Percentiles rank a stretch among this genome's conserved stretches.
Evolutionary conservation across 2,329 filamentous ascomycete species (phyloP).

Genomic region (Sphaceloma murrayae): DNA sequence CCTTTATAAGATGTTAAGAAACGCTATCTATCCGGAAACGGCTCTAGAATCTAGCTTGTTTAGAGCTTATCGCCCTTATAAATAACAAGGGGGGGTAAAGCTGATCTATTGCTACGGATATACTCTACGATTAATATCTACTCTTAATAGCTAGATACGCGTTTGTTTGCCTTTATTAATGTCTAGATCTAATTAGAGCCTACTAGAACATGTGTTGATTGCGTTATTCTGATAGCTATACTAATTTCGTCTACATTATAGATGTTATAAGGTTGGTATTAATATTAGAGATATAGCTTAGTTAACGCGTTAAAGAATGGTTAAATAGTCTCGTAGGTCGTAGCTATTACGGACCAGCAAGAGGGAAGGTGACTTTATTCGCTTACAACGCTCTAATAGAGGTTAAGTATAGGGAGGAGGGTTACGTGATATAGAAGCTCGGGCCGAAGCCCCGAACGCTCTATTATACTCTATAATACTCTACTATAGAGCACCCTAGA

Average conservation of each 20-base stretch:
- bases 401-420: neutral
- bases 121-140: neutral
- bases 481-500: slow-evolving; percentile 11
- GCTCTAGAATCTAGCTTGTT: neutral
- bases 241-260: neutral
- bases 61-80: neutral
- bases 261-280: neutral
- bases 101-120: neutral
- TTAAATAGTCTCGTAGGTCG: neutral
- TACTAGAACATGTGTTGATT: neutral
- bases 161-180: too few species aligned
- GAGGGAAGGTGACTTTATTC: too few species aligned
- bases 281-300: neutral
- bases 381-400: neutral
- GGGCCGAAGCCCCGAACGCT: too few species aligned
- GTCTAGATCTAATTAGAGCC: too few species aligned
- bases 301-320: neutral
- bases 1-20: neutral
- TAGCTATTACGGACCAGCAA: neutral
- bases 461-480: too few species aligned
- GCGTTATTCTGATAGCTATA: neutral
- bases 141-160: neutral
- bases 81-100: neutral
- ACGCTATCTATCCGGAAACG: neutral
- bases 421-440: slow-evolving; percentile 14